Evolutionary conservation across 2,329 filamentous ascomycete species (phyloP).

Genomic region (Pseudogymnoascus sp.): DNA sequence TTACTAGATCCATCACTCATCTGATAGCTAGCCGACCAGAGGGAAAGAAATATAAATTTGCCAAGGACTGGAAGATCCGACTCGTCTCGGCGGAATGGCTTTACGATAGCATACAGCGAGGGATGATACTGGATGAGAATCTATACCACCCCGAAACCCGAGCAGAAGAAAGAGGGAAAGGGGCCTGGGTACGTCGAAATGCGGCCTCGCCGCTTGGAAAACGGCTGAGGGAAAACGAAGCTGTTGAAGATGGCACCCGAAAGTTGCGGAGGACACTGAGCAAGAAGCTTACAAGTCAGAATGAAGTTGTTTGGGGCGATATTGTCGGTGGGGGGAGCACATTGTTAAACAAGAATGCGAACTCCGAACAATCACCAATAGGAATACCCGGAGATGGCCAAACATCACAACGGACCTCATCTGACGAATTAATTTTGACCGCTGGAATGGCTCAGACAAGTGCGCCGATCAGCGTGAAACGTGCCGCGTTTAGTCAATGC

Average conservation of each 20-base stretch:
- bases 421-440: background rate
- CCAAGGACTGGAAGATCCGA: slow-evolving; percentile 73
- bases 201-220: slow-evolving; percentile 48
- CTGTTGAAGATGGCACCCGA: slow-evolving; percentile 55
- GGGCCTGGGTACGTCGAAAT: slow-evolving; percentile 62
- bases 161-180: slow-evolving; percentile 63
- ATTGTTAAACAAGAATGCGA: background rate
- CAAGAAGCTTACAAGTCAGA: slow-evolving; percentile 72
- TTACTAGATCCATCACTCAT: slow-evolving; percentile 81
- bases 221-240: slow-evolving; percentile 46
- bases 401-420: background rate
- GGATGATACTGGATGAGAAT: slow-evolving; percentile 86
- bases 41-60: slow-evolving; percentile 85
- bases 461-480: slow-evolving; percentile 11
- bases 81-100: slow-evolving; percentile 83
- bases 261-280: slow-evolving; percentile 87
- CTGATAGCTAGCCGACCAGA: slow-evolving; percentile 72
- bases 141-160: slow-evolving; percentile 73
- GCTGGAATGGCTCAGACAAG: background rate
- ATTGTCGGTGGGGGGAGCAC: slow-evolving; percentile 54
- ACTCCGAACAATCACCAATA: background rate
- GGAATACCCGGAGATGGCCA: background rate
- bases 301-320: slow-evolving; percentile 82
- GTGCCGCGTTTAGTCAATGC: slow-evolving; percentile 35
- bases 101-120: slow-evolving; percentile 70